Evolutionary conservation across 1,284 basidiomycete genomes (phyloP), one percentile per base, ranked within the genome.

Genomic region (Pseudomicrostroma phylloplanum): DNA sequence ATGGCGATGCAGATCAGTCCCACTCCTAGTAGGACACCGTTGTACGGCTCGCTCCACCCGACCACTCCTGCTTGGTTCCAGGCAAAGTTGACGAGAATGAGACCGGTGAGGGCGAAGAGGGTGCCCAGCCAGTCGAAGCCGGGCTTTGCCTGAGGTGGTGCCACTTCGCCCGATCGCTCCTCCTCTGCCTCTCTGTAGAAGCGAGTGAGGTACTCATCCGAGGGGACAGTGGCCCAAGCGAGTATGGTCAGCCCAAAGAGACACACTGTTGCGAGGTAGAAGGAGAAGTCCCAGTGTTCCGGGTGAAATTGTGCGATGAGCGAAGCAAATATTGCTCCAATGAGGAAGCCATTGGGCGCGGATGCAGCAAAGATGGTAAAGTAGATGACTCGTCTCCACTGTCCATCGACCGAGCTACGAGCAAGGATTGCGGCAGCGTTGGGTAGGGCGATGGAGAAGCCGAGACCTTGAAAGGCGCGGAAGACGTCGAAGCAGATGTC

Each of bases 51-150:
- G 11, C 65, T 40, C 72, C 73, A 75, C n/a, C 73, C 73, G 6
- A 69, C 63, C 2, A 71, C 63, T 9, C 63, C 59, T 1, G 70
- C 72, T 56, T 75, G 73, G 55, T 71, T 74, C 57, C 67, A 73
- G 6, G 67, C 58, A 49, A 71, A 67, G 59, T 71, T 72, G 67
- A 75, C 66, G 2, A 75, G 64, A 0, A 74, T 51, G 15, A 75
- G 60, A 2, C 67, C 68, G 0, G 57, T 36, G 2, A 73, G 66
- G 46, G 68, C 73, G 0, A 67, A 65, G 19, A 74, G 11, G 1
- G 62, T 68, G 23, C 72, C 72, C 43, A 68, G 64, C 26, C 62
- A 57, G 48, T 73, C 70, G 36, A 21, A 54, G 17, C 26, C 21
- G 8, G 21, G 17, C 51, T 54, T 25, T 15, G 9, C 17, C 9